Base-by-base conservation (phyloP, 192 early-diverging fungal species). In the Irineochytrium annulatum region DNA sequence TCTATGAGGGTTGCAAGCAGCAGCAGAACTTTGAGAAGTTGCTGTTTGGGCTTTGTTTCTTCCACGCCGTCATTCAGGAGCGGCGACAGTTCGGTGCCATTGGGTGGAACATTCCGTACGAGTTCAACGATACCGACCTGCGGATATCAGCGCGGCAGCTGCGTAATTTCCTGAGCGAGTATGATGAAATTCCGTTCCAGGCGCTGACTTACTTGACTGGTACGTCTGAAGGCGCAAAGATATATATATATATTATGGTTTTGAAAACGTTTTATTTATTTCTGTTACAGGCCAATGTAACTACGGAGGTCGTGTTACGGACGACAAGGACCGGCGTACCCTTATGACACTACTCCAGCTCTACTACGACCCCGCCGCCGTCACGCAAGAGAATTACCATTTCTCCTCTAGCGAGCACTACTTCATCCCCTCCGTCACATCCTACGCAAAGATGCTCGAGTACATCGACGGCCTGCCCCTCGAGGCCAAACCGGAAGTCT, bases 81-180 rank as follows among this genome's bases (percentile, higher is more conserved):
- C 34, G 81, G 24, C 11, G 76, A 28, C 70, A 79, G 53, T 83
- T 82, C 70, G 81, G 81, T 11, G 79, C 81, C 14, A 83, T 83
- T 67, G 81, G 81, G 5, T 83, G 81, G 81, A 83, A 83, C 55
- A 83, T 83, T 65, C 79, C 81, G 24, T 83, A 83, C 52, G 81
- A 83, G 59, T 83, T 83, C 60, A 83, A 81, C 43, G 81, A 83
- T 29, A 82, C 81, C 1, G 81, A 83, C 61, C 53, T 83, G 13
- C 51, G 81, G 29, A 83, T 83, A n/a, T 83, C 81, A 4, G 81
- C 77, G 4, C 43, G 81, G n/a, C 81, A 83, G 55, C 56, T 83
- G 26, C 65, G 79, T 22, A 83, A 83, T 60, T 83, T 83, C 57
- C 58, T 83, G 52, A 70, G 55, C 53, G 81, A 83, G 55, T 83